Base-by-base conservation (phyloP, 352 stramenopile genomes). In the Phytopythium litorale region DNA sequence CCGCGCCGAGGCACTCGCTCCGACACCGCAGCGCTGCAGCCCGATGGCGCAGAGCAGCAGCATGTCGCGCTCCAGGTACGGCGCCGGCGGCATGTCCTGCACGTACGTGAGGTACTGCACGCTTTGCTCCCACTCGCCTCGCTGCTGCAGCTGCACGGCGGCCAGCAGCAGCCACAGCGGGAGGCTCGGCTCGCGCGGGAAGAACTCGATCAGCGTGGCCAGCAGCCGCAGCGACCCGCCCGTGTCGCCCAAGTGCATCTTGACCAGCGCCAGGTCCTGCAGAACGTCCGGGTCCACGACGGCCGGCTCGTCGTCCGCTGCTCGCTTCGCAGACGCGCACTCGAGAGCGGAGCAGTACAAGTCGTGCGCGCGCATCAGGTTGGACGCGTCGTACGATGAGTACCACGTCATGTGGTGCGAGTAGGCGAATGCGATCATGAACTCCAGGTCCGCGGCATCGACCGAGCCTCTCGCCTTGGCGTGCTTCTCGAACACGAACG, bases 381-480 rank as follows among this genome's bases (percentile, higher is more conserved):
- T 81, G 50, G 77, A 76, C 28, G 63, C 32, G 46, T 89, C 81
- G 55, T 81, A 83, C 3, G 78, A 86, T 4, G 53, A 32, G 56
- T 92, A 77, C 84, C 84, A 92, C 8, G 74, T 56, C 74, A 79
- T 81, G 72, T 91, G 81, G 60, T 92, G 84, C 25, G 70, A 73
- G 60, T 89, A 84, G 4, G 79, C 84, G 23, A 91, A 72, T 7
- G 67, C 58, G 15, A 83, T 45, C 3, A 38, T 18, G 12, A 66
- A 48, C 19, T 67, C 48, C 23, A 69, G 42, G 18, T 73, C 54
- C 21, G 45, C 28, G 30, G 8, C 57, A n/a, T 49, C 35, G 40
- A 52, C 28, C 30, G 55, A 15, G 45, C 70, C 59, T 46, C 66
- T 58, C 56, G 63, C 37, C 50, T 51, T 62, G 3, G 42, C 63